phyloP scores from a whole-genome alignment of 1,139 yeast genomes.

The Taphrina populina region DNA sequence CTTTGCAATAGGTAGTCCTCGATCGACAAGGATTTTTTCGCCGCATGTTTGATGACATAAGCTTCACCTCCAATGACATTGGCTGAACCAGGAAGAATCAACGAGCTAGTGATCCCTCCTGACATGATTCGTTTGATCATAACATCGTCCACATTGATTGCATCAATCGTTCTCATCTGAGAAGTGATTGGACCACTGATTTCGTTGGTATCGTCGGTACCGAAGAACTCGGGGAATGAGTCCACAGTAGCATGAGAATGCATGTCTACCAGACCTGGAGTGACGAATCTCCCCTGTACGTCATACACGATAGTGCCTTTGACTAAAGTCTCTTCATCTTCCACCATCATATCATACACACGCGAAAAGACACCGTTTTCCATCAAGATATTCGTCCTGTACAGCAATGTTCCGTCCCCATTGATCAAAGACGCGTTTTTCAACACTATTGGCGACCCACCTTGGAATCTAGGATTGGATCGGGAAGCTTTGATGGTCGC shows the following conservation, averaged over 20 bases:
- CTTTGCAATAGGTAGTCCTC: conserved; percentile 18
- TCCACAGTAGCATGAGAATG: conserved; percentile 23
- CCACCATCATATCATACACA: neutral
- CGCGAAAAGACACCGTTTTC: conserved; percentile 8
- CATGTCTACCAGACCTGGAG: conserved; percentile 24
- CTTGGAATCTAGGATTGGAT: conserved; percentile 6
- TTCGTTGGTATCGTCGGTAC: conserved; percentile 17
- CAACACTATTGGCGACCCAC: conserved; percentile 2
- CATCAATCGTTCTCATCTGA: conserved; percentile 22
- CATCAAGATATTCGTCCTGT: conserved; percentile 8
- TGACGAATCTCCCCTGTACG: conserved; percentile 16
- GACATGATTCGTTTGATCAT: conserved; percentile 23
- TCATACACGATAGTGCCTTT: conserved; percentile 6
- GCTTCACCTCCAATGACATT: conserved; percentile 28
- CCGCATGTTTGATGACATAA: conserved; percentile 17
- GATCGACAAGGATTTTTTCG: neutral
- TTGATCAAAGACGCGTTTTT: conserved; percentile 15
- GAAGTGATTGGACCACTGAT: conserved; percentile 11
- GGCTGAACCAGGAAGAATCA: conserved; percentile 21
- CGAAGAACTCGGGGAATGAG: conserved; percentile 1
- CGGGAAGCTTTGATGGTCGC: neutral
- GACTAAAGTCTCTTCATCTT: neutral
- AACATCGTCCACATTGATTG: conserved; percentile 7
- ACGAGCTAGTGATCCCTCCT: conserved; percentile 20
- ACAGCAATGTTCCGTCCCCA: conserved; percentile 12